Base-by-base conservation (phyloP, 176 grass and related monocot species). In the Musa schizocarpa region DNA sequence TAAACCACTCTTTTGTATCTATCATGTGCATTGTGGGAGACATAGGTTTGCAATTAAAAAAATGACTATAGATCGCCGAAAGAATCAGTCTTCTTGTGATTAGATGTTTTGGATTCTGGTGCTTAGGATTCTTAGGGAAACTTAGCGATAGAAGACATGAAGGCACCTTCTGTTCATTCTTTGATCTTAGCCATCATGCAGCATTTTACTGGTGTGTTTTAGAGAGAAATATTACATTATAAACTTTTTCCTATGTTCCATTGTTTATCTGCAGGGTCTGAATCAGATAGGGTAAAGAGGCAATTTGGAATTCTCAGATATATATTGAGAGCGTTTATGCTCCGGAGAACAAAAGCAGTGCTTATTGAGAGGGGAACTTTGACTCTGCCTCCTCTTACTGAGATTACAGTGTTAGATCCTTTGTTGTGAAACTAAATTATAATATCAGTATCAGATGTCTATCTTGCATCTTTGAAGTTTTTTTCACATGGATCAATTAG, bases 301-400 rank as follows among this genome's bases (percentile, higher is more conserved):
- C 88, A 97, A 88, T 88, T 87, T 75, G 85, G 85, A 87, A 71
- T 86, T 74, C 86, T 97, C 55, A 97, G 89, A 84, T 82, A 90
- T 83, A 69, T 93, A 79, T 64, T 97, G 73, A 87, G 67, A 75
- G 93, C 90, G 85, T 93, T 97, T 92, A 93, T 97, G 93, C 86
- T 97, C 26, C 84, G 86, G 53, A 76, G 90, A 57, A 97, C 93
- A 81, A 97, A 97, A 87, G 70, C 82, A 57, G 72, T 87, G 79
- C 86, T 97, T 77, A 81, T 97, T 53, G 53, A 90, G 82, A 88
- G 71, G 34, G 90, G 93, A 76, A 83, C 74, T 83, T 81, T 97
- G 63, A 74, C 78, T 48, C 77, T 97, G 74, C 90, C 93, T 84
- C 83, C 87, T 74, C 79, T 97, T 76, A 93, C 93, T 52, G 90